Conservation (phyloP, 371 early-diverging fungal species). For the Mucor mucedo region DNA sequence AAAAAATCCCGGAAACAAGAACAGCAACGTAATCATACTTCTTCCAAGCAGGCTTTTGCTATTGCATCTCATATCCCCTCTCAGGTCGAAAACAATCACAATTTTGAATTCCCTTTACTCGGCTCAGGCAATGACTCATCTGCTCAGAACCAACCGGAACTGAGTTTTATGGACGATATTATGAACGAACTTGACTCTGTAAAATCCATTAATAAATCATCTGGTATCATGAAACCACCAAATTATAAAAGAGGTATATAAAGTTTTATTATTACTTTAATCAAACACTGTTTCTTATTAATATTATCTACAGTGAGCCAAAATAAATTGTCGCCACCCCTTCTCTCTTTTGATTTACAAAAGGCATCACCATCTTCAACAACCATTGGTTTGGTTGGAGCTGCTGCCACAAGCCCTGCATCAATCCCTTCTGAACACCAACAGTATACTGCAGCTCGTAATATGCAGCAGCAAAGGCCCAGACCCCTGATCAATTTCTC, state of each 20-base stretch:
- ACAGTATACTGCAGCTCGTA: neutral
- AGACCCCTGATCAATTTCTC: constrained; percentile 24
- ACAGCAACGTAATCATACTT: neutral
- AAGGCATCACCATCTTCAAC: neutral
- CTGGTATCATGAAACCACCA: neutral
- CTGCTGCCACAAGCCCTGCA: constrained; percentile 21
- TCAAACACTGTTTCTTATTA: neutral
- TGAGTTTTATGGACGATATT: constrained; percentile 35
- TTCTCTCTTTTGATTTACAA: constrained; percentile 8
- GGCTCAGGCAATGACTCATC: neutral
- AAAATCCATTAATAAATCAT: constrained; percentile 1
- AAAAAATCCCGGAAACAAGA: constrained; percentile 24
- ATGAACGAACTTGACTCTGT: constrained; percentile 30
- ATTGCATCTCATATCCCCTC: constrained; percentile 2
- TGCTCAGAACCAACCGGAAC: constrained; percentile 5
- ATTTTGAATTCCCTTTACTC: neutral
- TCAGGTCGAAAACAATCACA: neutral
- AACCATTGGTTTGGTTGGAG: neutral
- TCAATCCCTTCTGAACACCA: constrained; percentile 11
- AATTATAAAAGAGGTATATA: neutral
- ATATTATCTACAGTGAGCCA: neutral
- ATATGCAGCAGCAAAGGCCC: constrained; percentile 1
- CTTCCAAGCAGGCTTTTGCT: constrained; percentile 2
- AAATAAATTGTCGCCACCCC: neutral
- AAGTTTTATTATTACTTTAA: neutral